Evolutionary conservation across 2,329 filamentous ascomycete genomes (phyloP), one percentile per base, ranked within the genome.

Genomic region (Cladosporium sp.): DNA sequence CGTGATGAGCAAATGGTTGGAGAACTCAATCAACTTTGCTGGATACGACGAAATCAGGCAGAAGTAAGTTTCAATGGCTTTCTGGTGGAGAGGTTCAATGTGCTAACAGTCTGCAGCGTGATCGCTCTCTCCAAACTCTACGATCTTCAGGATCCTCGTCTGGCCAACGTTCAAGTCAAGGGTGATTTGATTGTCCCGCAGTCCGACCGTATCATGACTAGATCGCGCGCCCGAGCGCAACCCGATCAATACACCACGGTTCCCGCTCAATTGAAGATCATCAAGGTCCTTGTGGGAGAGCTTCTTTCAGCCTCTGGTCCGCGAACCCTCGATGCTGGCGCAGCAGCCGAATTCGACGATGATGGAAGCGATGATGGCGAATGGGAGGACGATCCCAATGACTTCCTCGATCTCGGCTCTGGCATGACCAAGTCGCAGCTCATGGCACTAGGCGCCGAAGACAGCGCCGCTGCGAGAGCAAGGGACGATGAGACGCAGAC

Each of bases 11-110:
- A 96, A 97, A 71, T 98, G 93, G 93, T 76, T 98, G 1, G 93
- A 97, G 72, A 95, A 97, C 69, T 95, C 90, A 3, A 81, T 95
- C 68, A 95, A 86, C 68, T 98, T 98, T 70, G 90, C 90, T n/a
- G 93, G 93, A 11, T 98, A 96, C 61, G 91, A 97, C 61, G 92
- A 96, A 68, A 97, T 97, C 60, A 82, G 91, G 59, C 89, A 96
- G 69, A 98, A 97, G 87, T 91, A 74, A 69, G 83, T 74, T n/a
- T 3, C 18, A 27, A 8, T 42, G n/a, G 22, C 3, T 18, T 13
- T 22, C 5, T 13, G 13, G 11, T 15, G 19, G 7, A 36, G 38
- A 18, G 3, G 20, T 12, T 27, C 16, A 35, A 32, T 30, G 16
- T 39, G 25, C 53, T 58, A 43, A 59, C 50, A 15, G 13, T 16